Conservation (phyloP, 345 rosid genomes). For the Murraya paniculata region DNA sequence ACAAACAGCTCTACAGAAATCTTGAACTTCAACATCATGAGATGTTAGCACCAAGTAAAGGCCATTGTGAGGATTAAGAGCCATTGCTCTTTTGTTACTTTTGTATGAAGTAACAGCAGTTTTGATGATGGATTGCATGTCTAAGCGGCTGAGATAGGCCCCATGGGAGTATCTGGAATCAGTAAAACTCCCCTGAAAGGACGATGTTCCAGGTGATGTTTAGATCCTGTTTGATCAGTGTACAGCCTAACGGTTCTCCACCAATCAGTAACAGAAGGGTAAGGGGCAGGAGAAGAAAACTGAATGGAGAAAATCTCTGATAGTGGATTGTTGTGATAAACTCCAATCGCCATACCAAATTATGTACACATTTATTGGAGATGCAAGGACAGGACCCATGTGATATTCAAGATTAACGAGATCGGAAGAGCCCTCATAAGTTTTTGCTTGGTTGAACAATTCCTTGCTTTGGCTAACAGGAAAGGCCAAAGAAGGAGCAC, state of each 20-base stretch:
- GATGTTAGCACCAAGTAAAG: slow-evolving; percentile 53
- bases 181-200: slow-evolving; percentile 45
- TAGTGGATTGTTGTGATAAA: slow-evolving; percentile 43
- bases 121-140: slow-evolving; percentile 52
- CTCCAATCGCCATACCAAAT: slow-evolving; percentile 72
- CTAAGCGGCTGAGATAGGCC: slow-evolving; percentile 37
- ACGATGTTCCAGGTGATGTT: slow-evolving; percentile 41
- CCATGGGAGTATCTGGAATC: slow-evolving; percentile 56
- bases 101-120: slow-evolving; percentile 27
- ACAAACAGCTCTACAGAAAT: slow-evolving; percentile 62
- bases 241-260: slow-evolving; percentile 56
- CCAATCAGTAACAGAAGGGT: slow-evolving; percentile 66
- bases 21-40: slow-evolving; percentile 55
- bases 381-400: slow-evolving; percentile 67
- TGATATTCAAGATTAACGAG: slow-evolving; percentile 47
- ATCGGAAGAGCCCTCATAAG: slow-evolving; percentile 57
- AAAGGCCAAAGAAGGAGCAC: slow-evolving; percentile 13
- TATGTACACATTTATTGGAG: slow-evolving; percentile 45
- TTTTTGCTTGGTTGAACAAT: slow-evolving; percentile 30
- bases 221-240: slow-evolving; percentile 61
- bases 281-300: slow-evolving; percentile 46
- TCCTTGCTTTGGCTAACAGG: slow-evolving; percentile 24
- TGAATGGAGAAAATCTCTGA: slow-evolving; percentile 58
- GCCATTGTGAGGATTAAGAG: slow-evolving; percentile 52
- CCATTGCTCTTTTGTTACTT: slow-evolving; percentile 21